Evolutionary conservation across 2,329 filamentous ascomycete genomes (phyloP), one percentile per base, ranked within the genome.

Genomic region (Tolypocladium nubicola): DNA sequence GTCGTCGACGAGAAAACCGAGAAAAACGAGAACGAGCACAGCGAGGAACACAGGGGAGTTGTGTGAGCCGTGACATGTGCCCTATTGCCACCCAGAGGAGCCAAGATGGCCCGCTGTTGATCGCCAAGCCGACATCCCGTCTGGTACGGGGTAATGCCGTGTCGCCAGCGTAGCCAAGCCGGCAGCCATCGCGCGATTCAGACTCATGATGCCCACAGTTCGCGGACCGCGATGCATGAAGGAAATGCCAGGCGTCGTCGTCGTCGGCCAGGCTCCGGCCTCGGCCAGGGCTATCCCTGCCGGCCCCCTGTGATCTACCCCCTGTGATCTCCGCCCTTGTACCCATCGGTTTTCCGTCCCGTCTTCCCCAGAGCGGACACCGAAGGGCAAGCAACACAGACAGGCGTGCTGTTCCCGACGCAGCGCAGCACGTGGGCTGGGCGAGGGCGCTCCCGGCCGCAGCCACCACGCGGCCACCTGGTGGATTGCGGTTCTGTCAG

Each of bases 401-500:
- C 5, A 7, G 47, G 26, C n/a, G 45, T 13, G 45, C 26, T n/a
- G 8, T 50, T 33, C 23, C 23, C 37, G 38, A 35, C n/a, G 52
- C 52, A 53, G 23, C 52, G 23, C 21, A 30, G 38, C 52, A 53
- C 52, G 52, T 53, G 52, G 52, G 52, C 52, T 53, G 52, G 52
- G 52, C 52, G 38, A 41, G 21, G 52, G 41, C 37, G 47, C 26
- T 33, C 45, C 45, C 45, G 45, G n/a, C 14, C 14, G 45, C 45
- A 16, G 26, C 26, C 2, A 14, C 47, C 47, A 33, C 26, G 26
- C 13, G 8, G 47, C 16, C 47, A 50, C 47, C 47, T 50, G 47
- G 26, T 50, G 47, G 26, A n/a, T 50, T n/a, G 47, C 47, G 26
- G 47, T 19, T 33, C 47, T 35, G 14, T n/a, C 19, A 50, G 26